phyloP scores from a whole-genome alignment of 306 rosid species.

The Pterocarpus santalinus region DNA sequence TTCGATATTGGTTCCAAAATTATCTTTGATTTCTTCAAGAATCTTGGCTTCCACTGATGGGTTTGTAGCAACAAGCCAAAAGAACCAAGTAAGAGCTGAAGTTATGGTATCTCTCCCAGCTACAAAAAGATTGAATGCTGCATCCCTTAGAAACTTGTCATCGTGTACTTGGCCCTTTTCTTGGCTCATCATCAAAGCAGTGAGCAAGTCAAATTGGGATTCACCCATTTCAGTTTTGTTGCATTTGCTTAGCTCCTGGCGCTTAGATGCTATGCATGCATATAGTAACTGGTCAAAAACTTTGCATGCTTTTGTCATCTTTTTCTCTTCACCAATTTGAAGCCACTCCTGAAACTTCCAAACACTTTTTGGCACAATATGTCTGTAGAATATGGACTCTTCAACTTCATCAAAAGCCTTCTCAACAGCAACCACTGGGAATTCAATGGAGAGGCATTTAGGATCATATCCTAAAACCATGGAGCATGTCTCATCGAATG shows the following conservation, averaged over 20 bases:
- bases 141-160: conserved; percentile 59
- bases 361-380: conserved; percentile 19
- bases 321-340: conserved; percentile 55
- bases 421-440: conserved; percentile 44
- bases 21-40: conserved; percentile 51
- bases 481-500: conserved; percentile 53
- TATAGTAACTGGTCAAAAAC: conserved; percentile 48
- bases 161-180: neutral
- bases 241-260: neutral
- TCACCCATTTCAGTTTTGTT: neutral
- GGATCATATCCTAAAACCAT: conserved; percentile 57
- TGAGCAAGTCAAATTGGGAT: conserved; percentile 37
- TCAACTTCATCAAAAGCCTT: conserved; percentile 55
- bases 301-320: conserved; percentile 42
- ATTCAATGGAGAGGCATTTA: conserved; percentile 46
- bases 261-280: conserved; percentile 41
- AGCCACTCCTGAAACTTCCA: conserved; percentile 63
- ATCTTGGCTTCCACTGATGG: conserved; percentile 60
- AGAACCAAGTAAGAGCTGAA: conserved; percentile 60
- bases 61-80: conserved; percentile 57
- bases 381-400: conserved; percentile 48
- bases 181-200: conserved; percentile 30
- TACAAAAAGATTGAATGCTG: conserved; percentile 44
- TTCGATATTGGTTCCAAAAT: neutral
- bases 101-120: conserved; percentile 61